Conservation (phyloP, 352 stramenopile genomes). For the Phytophthora uliginosa region DNA sequence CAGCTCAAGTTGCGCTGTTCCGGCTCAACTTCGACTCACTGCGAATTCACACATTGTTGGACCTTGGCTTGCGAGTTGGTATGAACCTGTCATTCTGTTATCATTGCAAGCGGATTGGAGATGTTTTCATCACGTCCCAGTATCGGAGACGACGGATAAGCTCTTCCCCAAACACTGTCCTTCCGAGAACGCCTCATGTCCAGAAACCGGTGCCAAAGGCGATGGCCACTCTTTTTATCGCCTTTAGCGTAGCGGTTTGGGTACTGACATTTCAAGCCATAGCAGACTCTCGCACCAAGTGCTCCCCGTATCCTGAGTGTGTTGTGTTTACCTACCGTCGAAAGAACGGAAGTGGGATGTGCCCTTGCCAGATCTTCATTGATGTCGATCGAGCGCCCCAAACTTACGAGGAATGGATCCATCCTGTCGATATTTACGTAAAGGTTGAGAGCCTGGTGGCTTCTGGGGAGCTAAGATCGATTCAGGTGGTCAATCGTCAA, state of each 20-base stretch:
- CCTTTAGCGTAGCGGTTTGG: constrained; percentile 14
- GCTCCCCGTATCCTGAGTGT: constrained; percentile 34
- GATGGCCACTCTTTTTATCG: constrained; percentile 24
- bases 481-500: constrained; percentile 43
- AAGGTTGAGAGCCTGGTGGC: constrained; percentile 26
- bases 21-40: constrained; percentile 41
- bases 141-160: constrained; percentile 11
- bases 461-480: constrained; percentile 20
- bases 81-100: constrained; percentile 42
- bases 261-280: constrained; percentile 31
- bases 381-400: constrained; percentile 29
- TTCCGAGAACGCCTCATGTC: neutral
- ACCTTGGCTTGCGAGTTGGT: constrained; percentile 37
- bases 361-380: constrained; percentile 31
- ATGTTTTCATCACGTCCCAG: constrained; percentile 17
- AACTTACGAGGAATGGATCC: constrained; percentile 35
- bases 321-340: constrained; percentile 32
- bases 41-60: constrained; percentile 26
- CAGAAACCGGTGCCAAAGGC: constrained; percentile 31
- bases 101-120: constrained; percentile 25
- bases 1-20: constrained; percentile 43
- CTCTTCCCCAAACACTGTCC: neutral
- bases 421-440: constrained; percentile 21
- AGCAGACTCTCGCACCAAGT: constrained; percentile 15
- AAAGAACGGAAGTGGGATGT: constrained; percentile 12